Conservation (phyloP, 2,329 filamentous ascomycete genomes). For the Fusarium sp. region DNA sequence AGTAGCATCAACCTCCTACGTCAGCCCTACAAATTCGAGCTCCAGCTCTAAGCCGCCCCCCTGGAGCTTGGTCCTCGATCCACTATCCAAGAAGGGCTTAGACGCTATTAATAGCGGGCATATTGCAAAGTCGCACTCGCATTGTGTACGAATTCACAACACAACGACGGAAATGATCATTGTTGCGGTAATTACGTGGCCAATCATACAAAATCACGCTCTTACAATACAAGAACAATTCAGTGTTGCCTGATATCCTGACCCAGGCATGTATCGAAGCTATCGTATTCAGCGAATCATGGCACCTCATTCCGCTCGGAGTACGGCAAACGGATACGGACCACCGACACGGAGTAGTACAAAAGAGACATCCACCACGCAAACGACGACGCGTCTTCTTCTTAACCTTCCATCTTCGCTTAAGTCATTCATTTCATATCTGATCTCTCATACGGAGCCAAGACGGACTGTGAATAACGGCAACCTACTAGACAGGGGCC, state of each 20-base stretch:
- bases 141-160: neutral
- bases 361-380: neutral
- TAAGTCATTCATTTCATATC: neutral
- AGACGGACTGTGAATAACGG: neutral
- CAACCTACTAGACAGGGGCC: neutral
- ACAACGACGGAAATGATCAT: neutral
- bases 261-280: neutral
- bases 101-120: neutral
- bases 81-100: neutral
- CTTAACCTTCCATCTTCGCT: neutral
- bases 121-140: neutral
- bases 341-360: neutral
- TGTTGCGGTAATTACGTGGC: neutral
- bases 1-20: conserved; percentile 1
- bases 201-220: conserved; percentile 1
- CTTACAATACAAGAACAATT: neutral
- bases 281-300: neutral
- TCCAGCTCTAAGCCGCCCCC: conserved; percentile 2
- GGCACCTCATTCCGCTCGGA: neutral
- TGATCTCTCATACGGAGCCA: neutral
- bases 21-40: conserved; percentile 6
- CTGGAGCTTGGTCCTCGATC: neutral
- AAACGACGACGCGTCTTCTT: conserved; percentile 3
- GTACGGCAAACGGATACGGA: conserved; percentile 3
- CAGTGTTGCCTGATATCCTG: neutral